Evolutionary conservation across 441 rosid species (phyloP).

Genomic region (Syzygium malaccense): DNA sequence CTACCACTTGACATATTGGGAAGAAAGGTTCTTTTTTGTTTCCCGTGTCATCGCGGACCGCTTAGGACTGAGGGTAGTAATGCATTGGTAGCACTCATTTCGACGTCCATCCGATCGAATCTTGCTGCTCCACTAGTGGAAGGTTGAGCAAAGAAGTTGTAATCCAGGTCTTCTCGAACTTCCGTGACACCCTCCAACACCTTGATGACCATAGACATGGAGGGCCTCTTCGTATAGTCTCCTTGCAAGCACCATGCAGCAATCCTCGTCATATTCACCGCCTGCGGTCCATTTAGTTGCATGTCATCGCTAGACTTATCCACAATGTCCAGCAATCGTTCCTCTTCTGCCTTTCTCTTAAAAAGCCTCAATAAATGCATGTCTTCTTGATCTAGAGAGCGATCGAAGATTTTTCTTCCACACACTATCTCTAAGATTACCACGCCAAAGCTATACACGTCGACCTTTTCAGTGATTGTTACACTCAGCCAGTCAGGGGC

Average conservation of each 20-base stretch:
- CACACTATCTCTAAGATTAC: neutral
- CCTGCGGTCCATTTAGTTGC: neutral
- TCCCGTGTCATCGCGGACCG: fast-evolving
- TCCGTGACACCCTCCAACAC: neutral
- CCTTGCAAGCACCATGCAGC: neutral
- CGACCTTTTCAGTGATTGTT: neutral
- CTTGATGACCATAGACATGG: neutral
- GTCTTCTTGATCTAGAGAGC: neutral
- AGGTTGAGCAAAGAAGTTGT: neutral
- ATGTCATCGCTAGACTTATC: neutral
- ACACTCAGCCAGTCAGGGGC: fast-evolving
- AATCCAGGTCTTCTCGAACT: neutral
- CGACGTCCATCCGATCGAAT: neutral
- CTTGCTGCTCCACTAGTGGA: fast-evolving
- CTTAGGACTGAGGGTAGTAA: neutral
- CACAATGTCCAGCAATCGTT: neutral
- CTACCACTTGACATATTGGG: neutral
- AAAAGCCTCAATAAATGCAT: neutral
- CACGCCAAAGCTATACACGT: neutral
- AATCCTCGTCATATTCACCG: neutral
- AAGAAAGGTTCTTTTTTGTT: neutral
- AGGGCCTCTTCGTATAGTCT: neutral
- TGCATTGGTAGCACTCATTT: fast-evolving
- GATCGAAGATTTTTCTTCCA: neutral
- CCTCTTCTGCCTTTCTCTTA: neutral